Conservation (phyloP, 1,284 basidiomycete species). For the Tilletia caries region DNA sequence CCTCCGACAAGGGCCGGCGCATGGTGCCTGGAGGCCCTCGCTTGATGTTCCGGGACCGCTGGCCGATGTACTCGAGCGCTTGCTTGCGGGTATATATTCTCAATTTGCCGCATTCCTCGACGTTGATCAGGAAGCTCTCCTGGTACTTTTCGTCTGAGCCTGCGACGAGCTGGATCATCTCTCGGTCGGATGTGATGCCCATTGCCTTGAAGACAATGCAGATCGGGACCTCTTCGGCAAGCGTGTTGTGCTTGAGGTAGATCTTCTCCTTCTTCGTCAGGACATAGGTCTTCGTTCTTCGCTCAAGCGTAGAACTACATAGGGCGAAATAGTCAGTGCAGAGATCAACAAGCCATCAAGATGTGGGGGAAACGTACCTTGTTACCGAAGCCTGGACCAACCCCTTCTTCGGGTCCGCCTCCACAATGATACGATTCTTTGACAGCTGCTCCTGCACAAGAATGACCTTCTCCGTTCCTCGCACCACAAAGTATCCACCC, state of each 20-base stretch:
- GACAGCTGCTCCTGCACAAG: slow-evolving; percentile 97
- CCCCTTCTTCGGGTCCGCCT: slow-evolving; percentile 73
- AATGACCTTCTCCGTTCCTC: slow-evolving; percentile 99
- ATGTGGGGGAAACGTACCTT: slow-evolving; percentile 12
- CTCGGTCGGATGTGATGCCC: slow-evolving; percentile 94
- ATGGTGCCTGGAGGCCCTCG: slow-evolving; percentile 54
- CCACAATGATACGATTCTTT: slow-evolving; percentile 99
- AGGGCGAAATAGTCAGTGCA: neutral
- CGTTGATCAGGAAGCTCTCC: slow-evolving; percentile 79
- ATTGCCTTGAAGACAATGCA: slow-evolving; percentile 85
- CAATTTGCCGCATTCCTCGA: slow-evolving; percentile 75
- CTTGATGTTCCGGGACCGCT: slow-evolving; percentile 1
- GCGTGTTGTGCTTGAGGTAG: slow-evolving; percentile 96
- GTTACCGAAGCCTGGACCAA: slow-evolving; percentile 95
- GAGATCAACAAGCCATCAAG: neutral
- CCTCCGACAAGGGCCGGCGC: slow-evolving; percentile 82
- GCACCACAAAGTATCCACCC: slow-evolving; percentile 98
- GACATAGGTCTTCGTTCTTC: slow-evolving; percentile 98
- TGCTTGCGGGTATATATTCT: slow-evolving; percentile 85
- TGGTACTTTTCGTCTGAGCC: slow-evolving; percentile 89
- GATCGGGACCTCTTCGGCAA: slow-evolving; percentile 95
- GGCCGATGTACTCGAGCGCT: slow-evolving; percentile 91
- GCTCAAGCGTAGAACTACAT: slow-evolving; percentile 77
- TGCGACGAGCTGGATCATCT: slow-evolving; percentile 90
- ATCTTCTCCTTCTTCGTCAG: slow-evolving; percentile 89